Base-by-base conservation (phyloP, 805 yeast species). In the Ogataea methanolica region DNA sequence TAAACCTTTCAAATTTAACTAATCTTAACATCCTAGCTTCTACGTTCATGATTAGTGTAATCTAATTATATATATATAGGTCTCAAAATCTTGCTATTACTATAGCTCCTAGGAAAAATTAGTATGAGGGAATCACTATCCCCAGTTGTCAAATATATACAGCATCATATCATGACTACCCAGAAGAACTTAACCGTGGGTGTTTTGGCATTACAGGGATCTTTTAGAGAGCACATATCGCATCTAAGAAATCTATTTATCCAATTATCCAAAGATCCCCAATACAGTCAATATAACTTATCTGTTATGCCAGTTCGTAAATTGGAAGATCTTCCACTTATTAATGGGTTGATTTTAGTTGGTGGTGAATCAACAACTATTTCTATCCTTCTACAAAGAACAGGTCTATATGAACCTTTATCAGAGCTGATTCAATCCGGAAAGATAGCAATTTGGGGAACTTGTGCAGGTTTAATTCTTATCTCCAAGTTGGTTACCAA, bases 381-480 rank as follows among this genome's bases (percentile, higher is more conserved):
- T 53, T 82, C 91, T 0, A 67, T 83, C 29, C 78, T 86, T 34
- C 85, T 92, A 1, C 85, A 84, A 60, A 67, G 89, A 46, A 75
- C 82, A 0, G 76, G 78, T 1, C 59, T 86, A 56, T 66, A 82
- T 17, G 71, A 73, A 23, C 84, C 85, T 2, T 66, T 86, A 46
- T 64, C 72, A 37, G 60, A 68, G 12, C 80, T 76, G 61, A 78
- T 82, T 22, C 70, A 74, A 42, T 67, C 74, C 7, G 66, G 68
- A 19, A 77, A 75, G 50, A 45, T 62, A 9, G 82, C 87, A 1
- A 75, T 80, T 12, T 87, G 95, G 95, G 95, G 95, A 0, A 87
- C 95, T 1, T 87, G 95, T 65, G 95, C 95, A 3, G 95, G 95
- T 2, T 68, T 87, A 55, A 86, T 87, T 44, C 73, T 85, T 53